Base-by-base conservation (phyloP, 257 asterid species). In the Verbena officinalis region DNA sequence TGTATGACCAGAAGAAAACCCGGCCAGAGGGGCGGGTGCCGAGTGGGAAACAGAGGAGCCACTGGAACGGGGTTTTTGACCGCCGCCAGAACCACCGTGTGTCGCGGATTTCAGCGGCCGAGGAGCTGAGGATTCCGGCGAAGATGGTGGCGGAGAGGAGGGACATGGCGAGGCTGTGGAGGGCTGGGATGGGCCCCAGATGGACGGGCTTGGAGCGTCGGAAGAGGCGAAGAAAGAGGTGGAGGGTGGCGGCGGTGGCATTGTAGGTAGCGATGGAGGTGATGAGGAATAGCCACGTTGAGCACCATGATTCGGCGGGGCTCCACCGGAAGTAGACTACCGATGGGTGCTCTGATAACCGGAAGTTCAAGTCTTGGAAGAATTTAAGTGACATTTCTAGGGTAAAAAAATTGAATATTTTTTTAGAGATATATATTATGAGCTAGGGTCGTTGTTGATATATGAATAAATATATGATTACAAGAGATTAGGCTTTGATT, bases 21-120 rank as follows among this genome's bases (percentile, higher is more conserved):
- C 97, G 75, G 19, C 95, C 97, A 0, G 95, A 81, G 38, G 91
- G 83, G 43, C 97, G 95, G 5, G 95, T 90, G 36, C 97, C 97
- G 0, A 90, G 77, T 0, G 97, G 97, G 78, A 90, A 90, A 55
- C 97, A 90, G 13, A 90, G 81, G 61, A 87, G 95, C 95, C 96
- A 90, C 33, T 90, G 76, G 17, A 90, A 74, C 0, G 95, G 83
- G 65, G 95, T 90, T 21, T 77, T 81, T 27, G 80, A 80, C 17
- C 96, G 79, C 61, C 61, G 70, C 97, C 97, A 90, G 51, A 87
- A 34, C 96, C 97, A 90, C 70, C 83, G 72, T 0, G 97, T 87
- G 68, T 90, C 87, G 8, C 81, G 86, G 68, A 90, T 90, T 42
- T 90, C 97, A 0, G 96, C 90, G 5, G 64, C 75, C 4, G 97